A percentile compares a stretch with the other conserved stretches of the same genome.
phyloP scores from a whole-genome alignment of 805 yeast genomes.

The Saccharomycopsis sp. region DNA sequence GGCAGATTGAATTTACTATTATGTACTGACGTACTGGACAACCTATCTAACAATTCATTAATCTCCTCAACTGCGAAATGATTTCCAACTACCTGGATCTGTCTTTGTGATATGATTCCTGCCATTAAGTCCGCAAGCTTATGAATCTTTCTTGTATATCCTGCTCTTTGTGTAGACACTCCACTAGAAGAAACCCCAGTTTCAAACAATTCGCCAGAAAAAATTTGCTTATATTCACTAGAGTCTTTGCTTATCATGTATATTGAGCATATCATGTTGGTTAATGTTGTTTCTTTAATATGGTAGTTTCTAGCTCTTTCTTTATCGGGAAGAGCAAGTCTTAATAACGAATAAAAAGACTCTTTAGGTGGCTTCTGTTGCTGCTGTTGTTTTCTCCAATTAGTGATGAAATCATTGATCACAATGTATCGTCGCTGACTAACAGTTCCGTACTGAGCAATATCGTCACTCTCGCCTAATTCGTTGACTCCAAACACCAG shows the following conservation, averaged over 20 bases:
- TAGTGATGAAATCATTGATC: conserved; percentile 11
- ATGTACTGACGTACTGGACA: not conserved
- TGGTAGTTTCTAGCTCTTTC: conserved; percentile 54
- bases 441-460: not conserved
- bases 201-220: conserved; percentile 33
- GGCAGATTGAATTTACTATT: not conserved
- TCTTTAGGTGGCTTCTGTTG: not conserved
- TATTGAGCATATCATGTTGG: conserved; percentile 42
- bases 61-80: conserved; percentile 42
- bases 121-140: conserved; percentile 44
- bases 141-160: conserved; percentile 32
- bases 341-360: conserved; percentile 52
- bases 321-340: conserved; percentile 54
- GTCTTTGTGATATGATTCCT: conserved; percentile 44
- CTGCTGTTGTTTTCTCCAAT: conserved; percentile 11
- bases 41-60: conserved; percentile 38
- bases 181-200: conserved; percentile 27
- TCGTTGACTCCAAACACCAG: not conserved
- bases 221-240: conserved; percentile 46
- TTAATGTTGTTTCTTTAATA: conserved; percentile 58
- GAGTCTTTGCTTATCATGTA: conserved; percentile 55
- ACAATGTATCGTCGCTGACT: not conserved
- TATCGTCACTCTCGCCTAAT: not conserved
- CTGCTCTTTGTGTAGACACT: not conserved
- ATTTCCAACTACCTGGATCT: conserved; percentile 30